Conservation (phyloP, 495 filamentous ascomycete species). For the Aspergillus wentii region DNA sequence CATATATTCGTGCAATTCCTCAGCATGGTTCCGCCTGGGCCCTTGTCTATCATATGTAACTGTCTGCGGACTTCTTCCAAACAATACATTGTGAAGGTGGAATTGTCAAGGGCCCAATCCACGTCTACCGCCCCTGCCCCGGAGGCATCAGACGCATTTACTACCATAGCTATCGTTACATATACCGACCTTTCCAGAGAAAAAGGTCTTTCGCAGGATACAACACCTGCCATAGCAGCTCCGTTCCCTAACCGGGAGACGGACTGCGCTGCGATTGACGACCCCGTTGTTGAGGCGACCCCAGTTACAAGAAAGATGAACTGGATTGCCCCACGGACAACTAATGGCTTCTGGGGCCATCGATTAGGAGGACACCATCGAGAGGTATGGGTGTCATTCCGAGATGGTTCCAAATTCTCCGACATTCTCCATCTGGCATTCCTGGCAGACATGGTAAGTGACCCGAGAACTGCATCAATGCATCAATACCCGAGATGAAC, state of each 20-base stretch:
- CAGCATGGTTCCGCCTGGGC: conserved; percentile 11
- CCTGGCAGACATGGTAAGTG: conserved; percentile 15
- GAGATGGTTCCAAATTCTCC: conserved; percentile 14
- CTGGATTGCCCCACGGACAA: conserved; percentile 14
- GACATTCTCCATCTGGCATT: conserved; percentile 14
- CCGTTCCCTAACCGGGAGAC: conserved; percentile 9
- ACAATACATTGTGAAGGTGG: conserved; percentile 16
- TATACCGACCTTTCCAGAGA: conserved; percentile 13
- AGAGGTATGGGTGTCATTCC: conserved; percentile 19
- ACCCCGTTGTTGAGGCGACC: conserved; percentile 18
- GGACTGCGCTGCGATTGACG: conserved; percentile 16
- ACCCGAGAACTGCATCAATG: background rate
- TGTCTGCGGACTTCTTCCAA: conserved; percentile 10
- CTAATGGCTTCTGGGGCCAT: conserved; percentile 17
- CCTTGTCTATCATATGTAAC: conserved; percentile 9
- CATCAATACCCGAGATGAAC: too few relatives aligned
- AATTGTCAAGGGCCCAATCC: conserved; percentile 7
- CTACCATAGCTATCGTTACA: conserved; percentile 12
- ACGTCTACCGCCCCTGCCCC: too few relatives aligned
- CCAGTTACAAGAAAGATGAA: conserved; percentile 17
- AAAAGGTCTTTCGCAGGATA: conserved; percentile 9
- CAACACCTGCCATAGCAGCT: background rate
- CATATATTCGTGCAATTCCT: conserved; percentile 21
- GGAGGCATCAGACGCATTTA: background rate
- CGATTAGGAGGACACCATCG: conserved; percentile 17